Evolutionary conservation across 176 grass and related monocot species (phyloP).

Genomic region (Oryza glaberrima): DNA sequence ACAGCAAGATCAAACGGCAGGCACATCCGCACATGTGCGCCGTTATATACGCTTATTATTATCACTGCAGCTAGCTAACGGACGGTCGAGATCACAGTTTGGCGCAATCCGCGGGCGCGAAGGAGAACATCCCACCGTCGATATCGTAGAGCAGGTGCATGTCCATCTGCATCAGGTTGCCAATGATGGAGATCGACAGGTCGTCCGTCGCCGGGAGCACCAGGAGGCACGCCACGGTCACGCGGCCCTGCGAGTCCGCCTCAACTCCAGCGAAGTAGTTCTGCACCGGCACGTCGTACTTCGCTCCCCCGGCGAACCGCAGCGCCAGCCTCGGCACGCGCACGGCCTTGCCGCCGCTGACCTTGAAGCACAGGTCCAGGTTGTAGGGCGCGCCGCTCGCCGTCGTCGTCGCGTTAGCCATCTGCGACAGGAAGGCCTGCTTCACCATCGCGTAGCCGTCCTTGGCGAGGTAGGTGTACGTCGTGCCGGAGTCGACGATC

Average conservation of each 20-base stretch:
- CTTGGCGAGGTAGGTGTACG: constrained; percentile 46
- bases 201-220: constrained; percentile 33
- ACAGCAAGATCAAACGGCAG: too few relatives aligned
- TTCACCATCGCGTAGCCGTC: constrained; percentile 48
- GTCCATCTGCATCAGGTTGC: constrained; percentile 65
- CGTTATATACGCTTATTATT: too few relatives aligned
- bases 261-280: constrained; percentile 52
- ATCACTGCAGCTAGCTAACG: too few relatives aligned
- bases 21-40: too few relatives aligned
- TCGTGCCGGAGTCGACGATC: constrained; percentile 68
- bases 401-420: not conserved
- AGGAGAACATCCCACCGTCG: constrained; percentile 37
- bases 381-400: constrained; percentile 32
- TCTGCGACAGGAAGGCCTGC: constrained; percentile 41
- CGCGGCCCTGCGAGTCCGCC: constrained; percentile 23
- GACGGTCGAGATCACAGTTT: constrained; percentile 9
- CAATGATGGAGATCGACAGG: constrained; percentile 52
- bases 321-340: constrained; percentile 55
- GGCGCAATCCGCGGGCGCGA: constrained; percentile 46
- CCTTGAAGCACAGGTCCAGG: constrained; percentile 61
- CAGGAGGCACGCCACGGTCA: constrained; percentile 48
- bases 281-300: constrained; percentile 37
- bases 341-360: not conserved
- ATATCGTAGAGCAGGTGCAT: constrained; percentile 63
- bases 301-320: constrained; percentile 50